Conservation (phyloP, 2,329 filamentous ascomycete genomes). For the Microdochium paspali region DNA sequence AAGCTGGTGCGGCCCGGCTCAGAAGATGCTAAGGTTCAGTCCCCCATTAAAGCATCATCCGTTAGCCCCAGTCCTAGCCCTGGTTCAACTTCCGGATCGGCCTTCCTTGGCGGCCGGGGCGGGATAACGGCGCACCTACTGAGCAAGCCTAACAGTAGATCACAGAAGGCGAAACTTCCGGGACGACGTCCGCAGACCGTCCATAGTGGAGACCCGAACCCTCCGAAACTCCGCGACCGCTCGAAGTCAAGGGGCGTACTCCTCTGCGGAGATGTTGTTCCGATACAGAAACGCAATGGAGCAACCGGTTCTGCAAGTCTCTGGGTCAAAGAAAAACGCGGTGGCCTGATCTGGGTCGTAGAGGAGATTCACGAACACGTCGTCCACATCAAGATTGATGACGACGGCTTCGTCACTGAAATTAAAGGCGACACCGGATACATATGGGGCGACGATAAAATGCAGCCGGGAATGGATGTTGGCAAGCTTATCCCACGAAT, state of each 20-base stretch:
- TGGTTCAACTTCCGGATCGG: slow-evolving; percentile 31
- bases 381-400: slow-evolving; percentile 66
- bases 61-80: slow-evolving; percentile 26
- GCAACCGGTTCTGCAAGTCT: slow-evolving; percentile 85
- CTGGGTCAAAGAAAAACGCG: slow-evolving; percentile 96
- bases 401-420: slow-evolving; percentile 63
- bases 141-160: slow-evolving; percentile 64
- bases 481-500: slow-evolving; percentile 72
- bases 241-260: slow-evolving; percentile 81
- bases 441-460: slow-evolving; percentile 72
- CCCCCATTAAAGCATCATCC: background rate
- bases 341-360: slow-evolving; percentile 92
- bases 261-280: slow-evolving; percentile 94
- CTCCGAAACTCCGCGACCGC: slow-evolving; percentile 45
- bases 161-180: slow-evolving; percentile 43
- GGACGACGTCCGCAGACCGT: slow-evolving; percentile 56
- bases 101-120: slow-evolving; percentile 56
- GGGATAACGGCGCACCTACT: slow-evolving; percentile 83
- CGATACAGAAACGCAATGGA: slow-evolving; percentile 92
- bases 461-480: slow-evolving; percentile 63
- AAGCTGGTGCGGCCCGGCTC: slow-evolving; percentile 62
- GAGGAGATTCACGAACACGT: slow-evolving; percentile 97
- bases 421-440: slow-evolving; percentile 68
- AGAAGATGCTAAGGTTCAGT: slow-evolving; percentile 22
- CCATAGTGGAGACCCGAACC: slow-evolving; percentile 44